These are phyloP conservation scores for Verruconis gallopava DNA, from an alignment of 2,329 filamentous ascomycete genomes.

Conservation along the genomic window DNA sequence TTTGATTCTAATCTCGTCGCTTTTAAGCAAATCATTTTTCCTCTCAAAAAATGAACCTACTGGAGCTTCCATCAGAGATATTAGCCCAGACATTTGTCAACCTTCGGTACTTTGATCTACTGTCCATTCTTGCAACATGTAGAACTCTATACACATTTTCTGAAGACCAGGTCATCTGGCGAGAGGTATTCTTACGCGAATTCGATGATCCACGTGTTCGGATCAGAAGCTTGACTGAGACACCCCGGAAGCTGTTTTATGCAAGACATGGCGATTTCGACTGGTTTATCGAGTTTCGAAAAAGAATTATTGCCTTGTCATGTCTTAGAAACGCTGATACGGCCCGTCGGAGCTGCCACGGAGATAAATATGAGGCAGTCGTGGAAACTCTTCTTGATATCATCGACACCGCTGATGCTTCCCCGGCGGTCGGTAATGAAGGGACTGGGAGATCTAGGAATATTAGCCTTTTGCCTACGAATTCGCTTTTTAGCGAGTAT, in stretches of 20 bases:
- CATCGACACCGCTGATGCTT: constrained; percentile 12
- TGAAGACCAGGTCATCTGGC: constrained; percentile 15
- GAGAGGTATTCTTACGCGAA: constrained; percentile 13
- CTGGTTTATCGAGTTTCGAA: neutral
- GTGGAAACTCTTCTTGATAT: constrained; percentile 14
- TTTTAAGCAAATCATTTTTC: too few relatives aligned
- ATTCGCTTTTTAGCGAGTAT: neutral
- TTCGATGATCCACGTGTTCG: constrained; percentile 16
- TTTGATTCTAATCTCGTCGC: too few relatives aligned
- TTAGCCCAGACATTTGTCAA: neutral
- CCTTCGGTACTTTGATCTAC: neutral
- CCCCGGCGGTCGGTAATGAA: constrained; percentile 17
- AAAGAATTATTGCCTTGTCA: neutral
- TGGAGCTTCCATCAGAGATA: neutral
- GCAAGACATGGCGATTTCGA: neutral
- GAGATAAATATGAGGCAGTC: constrained; percentile 12
- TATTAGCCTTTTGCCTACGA: neutral
- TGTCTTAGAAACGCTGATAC: neutral
- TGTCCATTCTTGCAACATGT: neutral
- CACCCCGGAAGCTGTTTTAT: neutral
- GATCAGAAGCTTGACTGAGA: neutral
- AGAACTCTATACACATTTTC: neutral
- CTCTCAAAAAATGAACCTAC: too few relatives aligned
- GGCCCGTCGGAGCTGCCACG: neutral
- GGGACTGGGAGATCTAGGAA: too few relatives aligned